Conservation (phyloP, 306 rosid species). For the Prosopis cineraria region DNA sequence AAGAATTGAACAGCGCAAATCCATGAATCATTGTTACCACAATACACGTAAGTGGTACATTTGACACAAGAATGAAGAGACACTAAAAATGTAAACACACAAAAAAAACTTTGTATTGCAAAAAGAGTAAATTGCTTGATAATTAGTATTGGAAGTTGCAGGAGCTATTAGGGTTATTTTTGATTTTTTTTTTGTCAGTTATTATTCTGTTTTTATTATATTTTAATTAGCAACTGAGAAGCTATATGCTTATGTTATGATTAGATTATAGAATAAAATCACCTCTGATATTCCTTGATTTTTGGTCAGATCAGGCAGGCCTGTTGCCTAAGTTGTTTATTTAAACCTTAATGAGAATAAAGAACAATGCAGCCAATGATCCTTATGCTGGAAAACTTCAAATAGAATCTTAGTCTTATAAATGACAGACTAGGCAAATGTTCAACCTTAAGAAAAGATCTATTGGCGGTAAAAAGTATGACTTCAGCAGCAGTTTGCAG, state of each 20-base stretch:
- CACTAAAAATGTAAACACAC: not conserved
- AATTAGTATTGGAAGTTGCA: not conserved
- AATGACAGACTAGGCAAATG: not conserved
- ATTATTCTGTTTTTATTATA: not conserved
- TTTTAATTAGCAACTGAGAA: not conserved
- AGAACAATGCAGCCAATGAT: not conserved
- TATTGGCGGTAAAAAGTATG: not conserved
- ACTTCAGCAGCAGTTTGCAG: not conserved
- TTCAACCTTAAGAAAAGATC: conserved; percentile 6
- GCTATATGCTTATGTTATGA: not conserved
- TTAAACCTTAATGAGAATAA: not conserved
- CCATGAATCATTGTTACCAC: conserved; percentile 13
- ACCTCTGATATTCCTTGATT: not conserved
- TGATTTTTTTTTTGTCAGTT: not conserved
- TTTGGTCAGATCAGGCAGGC: not conserved
- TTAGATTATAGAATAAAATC: not conserved
- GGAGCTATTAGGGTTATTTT: not conserved
- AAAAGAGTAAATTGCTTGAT: not conserved
- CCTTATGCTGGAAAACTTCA: not conserved
- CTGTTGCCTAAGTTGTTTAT: not conserved
- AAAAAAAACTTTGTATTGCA: not conserved
- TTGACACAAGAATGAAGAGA: not conserved
- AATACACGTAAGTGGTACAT: conserved; percentile 9
- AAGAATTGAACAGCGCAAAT: conserved; percentile 11
- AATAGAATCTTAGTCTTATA: not conserved